Evolutionary conservation across 2,329 filamentous ascomycete genomes (phyloP).

Genomic region (Aspergillus sp.): DNA sequence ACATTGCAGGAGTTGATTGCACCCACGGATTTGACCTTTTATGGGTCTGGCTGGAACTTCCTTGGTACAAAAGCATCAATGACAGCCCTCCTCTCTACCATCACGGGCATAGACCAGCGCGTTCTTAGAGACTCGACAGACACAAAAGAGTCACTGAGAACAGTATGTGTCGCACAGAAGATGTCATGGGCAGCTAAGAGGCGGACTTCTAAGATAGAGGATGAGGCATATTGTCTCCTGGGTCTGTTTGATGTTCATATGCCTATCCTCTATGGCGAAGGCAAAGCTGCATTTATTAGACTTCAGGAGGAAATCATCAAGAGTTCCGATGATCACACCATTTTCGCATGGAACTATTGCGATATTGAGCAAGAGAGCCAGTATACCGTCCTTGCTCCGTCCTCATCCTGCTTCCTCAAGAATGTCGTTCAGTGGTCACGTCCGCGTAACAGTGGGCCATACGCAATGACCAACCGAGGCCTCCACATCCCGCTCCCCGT

Average conservation of each 20-base stretch:
- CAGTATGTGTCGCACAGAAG: slow-evolving; percentile 11
- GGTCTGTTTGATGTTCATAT: background rate
- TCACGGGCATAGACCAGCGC: background rate
- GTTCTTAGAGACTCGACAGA: background rate
- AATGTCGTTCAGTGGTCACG: background rate
- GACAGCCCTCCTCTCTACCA: background rate
- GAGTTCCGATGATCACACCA: background rate
- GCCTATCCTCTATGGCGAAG: background rate
- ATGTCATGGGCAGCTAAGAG: slow-evolving; percentile 32
- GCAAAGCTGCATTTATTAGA: background rate
- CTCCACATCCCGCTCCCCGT: background rate
- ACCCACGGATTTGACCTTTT: slow-evolving; percentile 6
- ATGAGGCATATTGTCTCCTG: slow-evolving; percentile 30
- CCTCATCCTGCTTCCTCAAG: background rate
- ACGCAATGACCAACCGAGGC: background rate
- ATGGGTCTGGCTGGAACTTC: background rate
- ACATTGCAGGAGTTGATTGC: slow-evolving; percentile 22
- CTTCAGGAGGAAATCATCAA: background rate
- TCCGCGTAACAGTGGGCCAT: background rate
- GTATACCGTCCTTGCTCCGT: background rate
- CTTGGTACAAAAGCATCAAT: background rate
- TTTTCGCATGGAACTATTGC: background rate
- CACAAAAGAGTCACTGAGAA: background rate
- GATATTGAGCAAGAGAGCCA: background rate
- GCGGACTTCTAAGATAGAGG: slow-evolving; percentile 25